Percentiles rank a stretch among this genome's conserved stretches.
Evolutionary conservation across 345 rosid genomes (phyloP).

Genomic region (Mangifera indica): DNA sequence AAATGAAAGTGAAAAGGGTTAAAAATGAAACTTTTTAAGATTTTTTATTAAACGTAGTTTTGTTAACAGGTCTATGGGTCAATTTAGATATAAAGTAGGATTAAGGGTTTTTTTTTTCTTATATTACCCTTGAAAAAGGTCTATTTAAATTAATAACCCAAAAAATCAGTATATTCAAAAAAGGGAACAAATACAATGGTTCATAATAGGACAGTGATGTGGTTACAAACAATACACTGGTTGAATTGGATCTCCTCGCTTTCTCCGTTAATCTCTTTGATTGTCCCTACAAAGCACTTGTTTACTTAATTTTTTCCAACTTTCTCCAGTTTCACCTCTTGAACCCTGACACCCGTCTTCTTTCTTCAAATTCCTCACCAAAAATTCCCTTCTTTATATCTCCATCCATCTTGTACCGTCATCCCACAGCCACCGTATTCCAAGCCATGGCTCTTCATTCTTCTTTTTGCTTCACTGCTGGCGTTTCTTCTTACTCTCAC

Average conservation of each 20-base stretch:
- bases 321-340: background rate
- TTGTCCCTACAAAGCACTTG: background rate
- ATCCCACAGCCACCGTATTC: background rate
- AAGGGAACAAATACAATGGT: background rate
- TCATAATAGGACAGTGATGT: background rate
- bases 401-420: background rate
- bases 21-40: too few relatives aligned
- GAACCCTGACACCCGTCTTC: background rate
- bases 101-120: too few relatives aligned
- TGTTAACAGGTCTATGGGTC: too few relatives aligned
- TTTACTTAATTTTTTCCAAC: background rate
- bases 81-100: too few relatives aligned
- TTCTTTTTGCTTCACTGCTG: constrained; percentile 26
- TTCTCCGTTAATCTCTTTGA: background rate
- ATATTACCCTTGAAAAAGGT: too few relatives aligned
- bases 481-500: constrained; percentile 19
- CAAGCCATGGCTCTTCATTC: constrained; percentile 40
- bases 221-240: background rate
- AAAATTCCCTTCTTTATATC: background rate
- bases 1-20: too few relatives aligned
- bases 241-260: background rate
- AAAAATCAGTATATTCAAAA: too few relatives aligned
- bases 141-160: background rate
- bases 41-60: too few relatives aligned
- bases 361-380: background rate